Conservation (phyloP, 2,329 filamentous ascomycete species). For the Trichoderma sp. region DNA sequence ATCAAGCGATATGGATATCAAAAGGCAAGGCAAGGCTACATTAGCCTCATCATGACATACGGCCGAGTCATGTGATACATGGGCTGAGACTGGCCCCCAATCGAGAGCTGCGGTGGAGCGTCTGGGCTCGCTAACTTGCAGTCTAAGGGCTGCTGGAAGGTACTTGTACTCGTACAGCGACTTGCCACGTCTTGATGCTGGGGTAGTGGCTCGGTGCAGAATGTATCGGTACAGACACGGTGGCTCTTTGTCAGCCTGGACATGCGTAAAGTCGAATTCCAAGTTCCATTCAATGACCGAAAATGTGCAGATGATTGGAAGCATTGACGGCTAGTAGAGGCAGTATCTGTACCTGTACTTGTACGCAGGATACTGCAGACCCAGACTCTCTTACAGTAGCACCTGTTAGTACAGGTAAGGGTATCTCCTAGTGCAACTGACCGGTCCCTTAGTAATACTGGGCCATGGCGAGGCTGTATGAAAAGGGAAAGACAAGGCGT, state of each 20-base stretch:
- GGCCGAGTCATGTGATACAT: slow-evolving; percentile 21
- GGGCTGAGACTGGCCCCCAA: slow-evolving; percentile 12
- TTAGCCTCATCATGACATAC: neutral
- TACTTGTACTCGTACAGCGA: neutral
- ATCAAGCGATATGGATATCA: neutral
- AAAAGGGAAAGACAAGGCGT: slow-evolving; percentile 1
- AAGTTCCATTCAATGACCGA: neutral
- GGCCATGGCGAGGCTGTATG: neutral
- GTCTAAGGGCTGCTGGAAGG: neutral
- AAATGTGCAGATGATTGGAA: neutral
- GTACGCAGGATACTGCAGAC: neutral
- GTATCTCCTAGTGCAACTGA: neutral
- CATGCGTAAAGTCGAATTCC: neutral
- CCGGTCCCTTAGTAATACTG: neutral
- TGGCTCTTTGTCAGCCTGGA: neutral
- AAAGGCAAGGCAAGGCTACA: neutral
- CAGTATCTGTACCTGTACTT: neutral
- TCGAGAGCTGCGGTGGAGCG: slow-evolving; percentile 16
- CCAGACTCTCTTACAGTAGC: neutral
- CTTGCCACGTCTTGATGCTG: neutral
- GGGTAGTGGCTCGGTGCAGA: neutral
- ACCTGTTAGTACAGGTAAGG: neutral
- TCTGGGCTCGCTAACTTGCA: neutral
- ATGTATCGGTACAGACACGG: neutral
- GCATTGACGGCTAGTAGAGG: neutral